Conservation (phyloP, 2,329 filamentous ascomycete genomes). For the Neobulgaria alba region DNA sequence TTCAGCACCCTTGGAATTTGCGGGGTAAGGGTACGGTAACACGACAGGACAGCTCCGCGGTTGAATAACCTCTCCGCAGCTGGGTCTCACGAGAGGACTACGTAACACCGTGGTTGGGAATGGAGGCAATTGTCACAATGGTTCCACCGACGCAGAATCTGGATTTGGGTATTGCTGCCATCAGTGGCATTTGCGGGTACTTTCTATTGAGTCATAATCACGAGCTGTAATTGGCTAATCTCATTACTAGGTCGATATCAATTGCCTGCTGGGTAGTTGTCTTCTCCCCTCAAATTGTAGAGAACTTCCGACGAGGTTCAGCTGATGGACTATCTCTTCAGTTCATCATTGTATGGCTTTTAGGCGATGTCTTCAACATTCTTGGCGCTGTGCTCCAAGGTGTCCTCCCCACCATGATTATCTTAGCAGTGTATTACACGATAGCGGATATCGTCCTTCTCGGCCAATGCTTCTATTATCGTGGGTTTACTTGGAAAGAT, state of each 20-base stretch:
- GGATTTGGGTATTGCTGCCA: slow-evolving; percentile 77
- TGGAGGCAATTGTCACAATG: slow-evolving; percentile 11
- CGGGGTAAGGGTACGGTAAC: too few species aligned
- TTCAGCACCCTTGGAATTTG: too few species aligned
- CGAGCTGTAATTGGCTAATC: slow-evolving; percentile 7
- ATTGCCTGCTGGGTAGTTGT: slow-evolving; percentile 96
- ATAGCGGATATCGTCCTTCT: slow-evolving; percentile 84
- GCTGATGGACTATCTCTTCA: slow-evolving; percentile 84
- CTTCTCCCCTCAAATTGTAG: slow-evolving; percentile 93
- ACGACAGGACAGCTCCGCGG: not conserved
- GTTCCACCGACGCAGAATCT: slow-evolving; percentile 43
- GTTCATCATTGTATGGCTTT: slow-evolving; percentile 88
- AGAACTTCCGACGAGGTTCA: slow-evolving; percentile 79
- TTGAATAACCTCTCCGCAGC: not conserved
- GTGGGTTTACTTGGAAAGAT: slow-evolving; percentile 65
- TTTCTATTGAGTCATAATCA: slow-evolving; percentile 19
- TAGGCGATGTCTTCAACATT: slow-evolving; percentile 95
- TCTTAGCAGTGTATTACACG: slow-evolving; percentile 90
- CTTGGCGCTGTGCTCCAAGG: slow-evolving; percentile 85
- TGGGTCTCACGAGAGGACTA: not conserved
- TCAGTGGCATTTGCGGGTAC: slow-evolving; percentile 85
- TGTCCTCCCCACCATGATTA: slow-evolving; percentile 89
- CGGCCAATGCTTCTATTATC: slow-evolving; percentile 90
- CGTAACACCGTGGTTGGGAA: not conserved
- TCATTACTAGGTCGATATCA: slow-evolving; percentile 66